Base-by-base conservation (phyloP, 139 green algal genomes). In the Tetratostichococcus sp. region DNA sequence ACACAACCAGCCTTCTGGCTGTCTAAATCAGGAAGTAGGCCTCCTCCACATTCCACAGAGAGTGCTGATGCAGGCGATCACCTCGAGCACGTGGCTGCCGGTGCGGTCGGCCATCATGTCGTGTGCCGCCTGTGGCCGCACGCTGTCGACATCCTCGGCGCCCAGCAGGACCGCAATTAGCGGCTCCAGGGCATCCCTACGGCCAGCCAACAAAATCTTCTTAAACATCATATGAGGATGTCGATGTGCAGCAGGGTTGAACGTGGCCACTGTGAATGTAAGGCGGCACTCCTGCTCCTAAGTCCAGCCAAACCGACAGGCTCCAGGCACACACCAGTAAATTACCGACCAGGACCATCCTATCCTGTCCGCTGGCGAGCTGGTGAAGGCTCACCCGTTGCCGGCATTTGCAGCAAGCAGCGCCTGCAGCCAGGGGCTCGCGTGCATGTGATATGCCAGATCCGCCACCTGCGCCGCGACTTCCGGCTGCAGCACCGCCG, bases 81-180 rank as follows among this genome's bases (percentile, higher is more conserved):
- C 86, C 78, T 92, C 89, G 82, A 91, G 69, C 32, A 92, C 67
- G 68, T 89, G 87, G 79, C 79, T 88, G 43, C 80, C 84, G 62
- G 71, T 82, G 32, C 81, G 71, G 77, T 92, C 89, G 57, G 72
- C 68, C 62, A 87, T 59, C 58, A 91, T 76, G 26, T 59, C 73
- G 43, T 73, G 65, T 23, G 90, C 39, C 25, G 32, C 30, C 65
- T 86, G 79, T 16, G 58, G 70, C 14, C 42, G 31, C 58, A 88
- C 59, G 25, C 76, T 78, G 78, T 75, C 62, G 62, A 85, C 75
- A 70, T 77, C 75, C 35, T 39, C 69, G n/a, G 82, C 81, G 22
- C 87, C 85, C 31, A 93, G 80, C 35, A 91, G 68, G 25, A 75
- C 73, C 6, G 86, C 83, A 11, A 91, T 67, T 65, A 93, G 75